Evolutionary conservation across 805 yeast species (phyloP).

Genomic region (Saccharomycopsis selenospora): DNA sequence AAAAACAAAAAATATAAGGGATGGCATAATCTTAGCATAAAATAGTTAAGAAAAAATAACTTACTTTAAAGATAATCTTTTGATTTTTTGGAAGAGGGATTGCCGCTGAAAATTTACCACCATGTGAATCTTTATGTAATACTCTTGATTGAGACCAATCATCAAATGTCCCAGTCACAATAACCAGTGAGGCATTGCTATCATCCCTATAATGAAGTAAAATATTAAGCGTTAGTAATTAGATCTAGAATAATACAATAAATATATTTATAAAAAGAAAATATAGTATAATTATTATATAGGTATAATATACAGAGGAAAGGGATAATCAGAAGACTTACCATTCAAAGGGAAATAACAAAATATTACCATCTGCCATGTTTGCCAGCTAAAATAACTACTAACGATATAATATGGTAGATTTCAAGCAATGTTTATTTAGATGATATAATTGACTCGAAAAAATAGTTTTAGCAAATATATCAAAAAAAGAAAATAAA

Average conservation of each 20-base stretch:
- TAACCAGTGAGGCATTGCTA: constrained; percentile 30
- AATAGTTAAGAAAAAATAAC: no score
- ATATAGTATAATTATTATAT: background rate
- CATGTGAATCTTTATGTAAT: constrained; percentile 35
- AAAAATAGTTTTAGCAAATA: no score
- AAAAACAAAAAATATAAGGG: background rate
- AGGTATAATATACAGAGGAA: background rate
- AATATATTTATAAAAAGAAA: background rate
- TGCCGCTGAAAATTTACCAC: constrained; percentile 31
- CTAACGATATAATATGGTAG: no score
- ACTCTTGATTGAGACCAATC: constrained; percentile 46
- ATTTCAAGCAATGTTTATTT: no score
- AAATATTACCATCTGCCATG: no score
- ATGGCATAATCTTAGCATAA: no score
- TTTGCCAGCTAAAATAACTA: no score
- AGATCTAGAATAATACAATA: background rate
- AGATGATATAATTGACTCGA: no score
- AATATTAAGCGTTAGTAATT: no score
- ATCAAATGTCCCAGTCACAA: constrained; percentile 56
- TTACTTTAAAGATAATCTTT: constrained; percentile 36
- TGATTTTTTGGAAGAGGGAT: constrained; percentile 23
- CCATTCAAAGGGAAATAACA: constrained; percentile 23
- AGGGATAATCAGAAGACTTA: constrained; percentile 12
- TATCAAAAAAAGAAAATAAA: no score
- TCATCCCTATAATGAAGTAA: background rate